Conservation (phyloP, 768 basidiomycete species). For the Phallus indusiatus region DNA sequence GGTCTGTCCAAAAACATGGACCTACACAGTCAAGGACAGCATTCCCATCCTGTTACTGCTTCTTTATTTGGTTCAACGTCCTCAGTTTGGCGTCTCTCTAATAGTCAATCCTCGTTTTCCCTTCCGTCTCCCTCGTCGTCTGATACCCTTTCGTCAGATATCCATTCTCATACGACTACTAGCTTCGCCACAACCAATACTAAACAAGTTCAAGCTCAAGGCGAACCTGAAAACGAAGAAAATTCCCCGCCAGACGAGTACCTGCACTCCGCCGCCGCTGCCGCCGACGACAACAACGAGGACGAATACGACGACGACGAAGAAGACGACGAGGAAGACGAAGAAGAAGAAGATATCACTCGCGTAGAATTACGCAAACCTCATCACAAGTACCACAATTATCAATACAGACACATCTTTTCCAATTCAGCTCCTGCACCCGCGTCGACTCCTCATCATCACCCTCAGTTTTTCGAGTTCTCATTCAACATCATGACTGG, state of each 20-base stretch:
- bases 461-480: neutral
- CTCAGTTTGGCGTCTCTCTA: neutral
- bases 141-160: neutral
- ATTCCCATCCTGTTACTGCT: conserved; percentile 1
- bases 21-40: conserved; percentile 7
- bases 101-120: neutral
- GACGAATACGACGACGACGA: neutral
- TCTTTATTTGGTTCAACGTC: neutral
- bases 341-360: neutral
- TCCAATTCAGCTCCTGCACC: neutral
- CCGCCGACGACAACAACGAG: neutral
- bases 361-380: neutral
- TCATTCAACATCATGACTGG: neutral
- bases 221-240: neutral
- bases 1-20: conserved; percentile 6
- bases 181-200: neutral
- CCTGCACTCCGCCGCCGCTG: neutral
- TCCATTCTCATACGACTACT: neutral
- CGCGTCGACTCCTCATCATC: neutral
- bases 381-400: neutral
- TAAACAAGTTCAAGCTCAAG: neutral
- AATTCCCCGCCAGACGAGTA: neutral
- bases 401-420: neutral
- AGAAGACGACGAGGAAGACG: neutral
- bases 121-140: neutral